Evolutionary conservation across 2,329 filamentous ascomycete genomes (phyloP).

Genomic region (Exophiala bonariae): DNA sequence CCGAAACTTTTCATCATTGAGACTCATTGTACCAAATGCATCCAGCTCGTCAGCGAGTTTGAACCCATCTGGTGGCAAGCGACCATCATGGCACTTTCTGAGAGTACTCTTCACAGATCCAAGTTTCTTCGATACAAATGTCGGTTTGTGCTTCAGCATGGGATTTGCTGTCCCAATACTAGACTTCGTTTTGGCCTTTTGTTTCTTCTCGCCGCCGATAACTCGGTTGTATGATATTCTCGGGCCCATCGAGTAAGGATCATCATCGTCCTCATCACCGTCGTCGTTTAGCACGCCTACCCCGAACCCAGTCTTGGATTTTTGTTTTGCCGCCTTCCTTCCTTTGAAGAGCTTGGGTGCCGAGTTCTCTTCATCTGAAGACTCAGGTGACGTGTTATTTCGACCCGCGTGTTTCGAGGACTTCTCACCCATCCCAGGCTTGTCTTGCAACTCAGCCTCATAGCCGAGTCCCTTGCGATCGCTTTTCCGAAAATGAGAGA

Average conservation of each 20-base stretch:
- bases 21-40: constrained; percentile 48
- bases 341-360: constrained; percentile 33
- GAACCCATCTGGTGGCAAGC: constrained; percentile 44
- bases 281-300: constrained; percentile 89
- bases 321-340: constrained; percentile 50
- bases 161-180: constrained; percentile 61
- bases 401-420: background rate
- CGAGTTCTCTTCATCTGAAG: constrained; percentile 34
- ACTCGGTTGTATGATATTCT: constrained; percentile 82
- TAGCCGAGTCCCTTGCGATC: constrained; percentile 50
- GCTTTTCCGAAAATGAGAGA: constrained; percentile 45
- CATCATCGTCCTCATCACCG: constrained; percentile 84
- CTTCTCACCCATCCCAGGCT: constrained; percentile 15
- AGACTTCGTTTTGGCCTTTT: constrained; percentile 60
- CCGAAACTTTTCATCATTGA: constrained; percentile 46
- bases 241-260: constrained; percentile 88
- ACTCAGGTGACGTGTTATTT: constrained; percentile 16
- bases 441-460: constrained; percentile 40
- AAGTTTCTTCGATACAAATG: constrained; percentile 72
- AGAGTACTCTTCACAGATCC: constrained; percentile 46
- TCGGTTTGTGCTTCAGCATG: constrained; percentile 64
- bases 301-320: constrained; percentile 69
- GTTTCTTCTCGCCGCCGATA: constrained; percentile 79
- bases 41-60: constrained; percentile 61
- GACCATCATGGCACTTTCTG: constrained; percentile 79